Percentiles rank a stretch among this genome's conserved stretches.
phyloP scores from a whole-genome alignment of 1,139 yeast species.

The Protomyces gravidus region DNA sequence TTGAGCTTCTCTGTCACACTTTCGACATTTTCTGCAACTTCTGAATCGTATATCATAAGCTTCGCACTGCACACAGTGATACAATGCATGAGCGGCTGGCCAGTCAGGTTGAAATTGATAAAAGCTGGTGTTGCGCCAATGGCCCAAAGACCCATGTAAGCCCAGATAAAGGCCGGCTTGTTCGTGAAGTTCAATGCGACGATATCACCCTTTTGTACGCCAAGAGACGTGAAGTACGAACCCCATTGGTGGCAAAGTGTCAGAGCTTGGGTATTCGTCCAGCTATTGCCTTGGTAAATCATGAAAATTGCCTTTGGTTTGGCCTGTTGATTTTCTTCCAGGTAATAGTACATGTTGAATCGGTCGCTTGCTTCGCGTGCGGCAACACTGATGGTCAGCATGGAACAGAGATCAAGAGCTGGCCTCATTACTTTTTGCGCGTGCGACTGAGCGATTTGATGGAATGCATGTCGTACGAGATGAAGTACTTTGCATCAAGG shows the following conservation, averaged over 20 bases:
- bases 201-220: slow-evolving; percentile 10
- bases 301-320: slow-evolving; percentile 15
- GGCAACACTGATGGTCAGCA: slow-evolving; percentile 2
- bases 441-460: slow-evolving; percentile 14
- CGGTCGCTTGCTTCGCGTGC: slow-evolving; percentile 5
- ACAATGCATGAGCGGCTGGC: slow-evolving; percentile 74
- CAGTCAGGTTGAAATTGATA: slow-evolving; percentile 54
- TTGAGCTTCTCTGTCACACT: slow-evolving; percentile 52
- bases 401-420: too few species aligned
- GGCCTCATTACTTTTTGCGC: not conserved
- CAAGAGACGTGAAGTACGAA: slow-evolving; percentile 14
- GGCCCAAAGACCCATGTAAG: slow-evolving; percentile 17
- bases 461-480: slow-evolving; percentile 17
- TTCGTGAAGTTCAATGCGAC: slow-evolving; percentile 24
- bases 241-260: slow-evolving; percentile 9
- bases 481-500: slow-evolving; percentile 16
- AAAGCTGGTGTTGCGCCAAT: slow-evolving; percentile 27
- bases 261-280: slow-evolving; percentile 15
- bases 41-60: slow-evolving; percentile 71
- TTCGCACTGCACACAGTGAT: slow-evolving; percentile 62
- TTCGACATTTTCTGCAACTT: slow-evolving; percentile 54
- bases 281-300: slow-evolving; percentile 19
- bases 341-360: slow-evolving; percentile 9
- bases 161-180: slow-evolving; percentile 20
- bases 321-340: slow-evolving; percentile 6